These are phyloP conservation scores for Ceratobasidium sp. DNA, from an alignment of 1,284 basidiomycete species.

Conservation along the genomic window DNA sequence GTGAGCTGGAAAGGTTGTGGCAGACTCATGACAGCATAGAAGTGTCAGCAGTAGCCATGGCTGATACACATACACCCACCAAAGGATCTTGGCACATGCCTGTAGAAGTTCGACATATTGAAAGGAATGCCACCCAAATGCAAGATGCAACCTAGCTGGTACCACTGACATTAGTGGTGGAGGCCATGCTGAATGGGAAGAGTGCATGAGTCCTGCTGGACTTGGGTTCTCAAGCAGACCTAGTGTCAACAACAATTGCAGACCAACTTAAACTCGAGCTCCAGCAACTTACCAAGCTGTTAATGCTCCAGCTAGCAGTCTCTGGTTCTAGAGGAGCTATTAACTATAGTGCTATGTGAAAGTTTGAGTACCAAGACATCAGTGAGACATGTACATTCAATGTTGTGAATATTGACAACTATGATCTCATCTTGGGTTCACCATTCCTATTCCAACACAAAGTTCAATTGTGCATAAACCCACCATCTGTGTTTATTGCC, in stretches of 20 bases:
- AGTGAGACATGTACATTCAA: slow-evolving; percentile 48
- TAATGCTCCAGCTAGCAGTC: slow-evolving; percentile 50
- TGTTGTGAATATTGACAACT: slow-evolving; percentile 47
- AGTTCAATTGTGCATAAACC: too few relatives aligned
- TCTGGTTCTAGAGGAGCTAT: slow-evolving; percentile 48
- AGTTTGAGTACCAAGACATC: slow-evolving; percentile 50
- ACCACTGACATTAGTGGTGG: too few relatives aligned
- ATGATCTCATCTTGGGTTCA: slow-evolving; percentile 49
- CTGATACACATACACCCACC: too few relatives aligned
- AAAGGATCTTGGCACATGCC: too few relatives aligned
- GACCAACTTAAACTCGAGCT: slow-evolving; percentile 52
- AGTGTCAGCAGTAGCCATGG: too few relatives aligned
- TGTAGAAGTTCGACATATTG: too few relatives aligned
- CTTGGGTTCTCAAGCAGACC: slow-evolving; percentile 52
- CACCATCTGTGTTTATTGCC: too few relatives aligned
- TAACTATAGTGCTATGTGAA: slow-evolving; percentile 25
- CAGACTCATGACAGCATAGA: too few relatives aligned
- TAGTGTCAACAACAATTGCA: slow-evolving; percentile 52
- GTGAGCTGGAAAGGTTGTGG: too few relatives aligned
- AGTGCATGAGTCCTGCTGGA: slow-evolving; percentile 50
- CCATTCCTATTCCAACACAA: slow-evolving; percentile 48
- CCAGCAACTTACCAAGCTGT: slow-evolving; percentile 47
- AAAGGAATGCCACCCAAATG: too few relatives aligned
- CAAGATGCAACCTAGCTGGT: too few relatives aligned
- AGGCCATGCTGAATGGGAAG: too few relatives aligned